Conservation (phyloP, 1,284 basidiomycete species). For the Apiotrichum gracile region DNA sequence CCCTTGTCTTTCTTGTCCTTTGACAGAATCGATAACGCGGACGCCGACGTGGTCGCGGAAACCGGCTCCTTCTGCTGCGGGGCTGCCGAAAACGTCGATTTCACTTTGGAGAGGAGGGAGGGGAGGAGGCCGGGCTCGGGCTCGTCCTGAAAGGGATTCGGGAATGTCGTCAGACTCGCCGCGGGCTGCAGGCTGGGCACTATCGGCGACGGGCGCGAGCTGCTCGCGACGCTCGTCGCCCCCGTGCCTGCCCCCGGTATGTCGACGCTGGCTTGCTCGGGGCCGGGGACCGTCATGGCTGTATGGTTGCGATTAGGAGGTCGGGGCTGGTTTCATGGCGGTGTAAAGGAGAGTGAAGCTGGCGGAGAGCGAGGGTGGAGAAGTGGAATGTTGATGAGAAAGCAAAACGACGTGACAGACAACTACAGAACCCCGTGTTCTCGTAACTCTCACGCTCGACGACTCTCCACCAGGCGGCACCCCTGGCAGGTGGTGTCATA, state of each 20-base stretch:
- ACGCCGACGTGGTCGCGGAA: background rate
- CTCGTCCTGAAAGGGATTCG: constrained; percentile 44
- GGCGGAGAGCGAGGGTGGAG: too few relatives aligned
- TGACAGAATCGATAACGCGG: background rate
- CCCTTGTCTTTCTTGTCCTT: background rate
- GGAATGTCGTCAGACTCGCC: constrained; percentile 40
- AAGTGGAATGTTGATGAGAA: too few relatives aligned
- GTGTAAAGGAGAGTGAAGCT: background rate
- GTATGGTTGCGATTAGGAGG: background rate
- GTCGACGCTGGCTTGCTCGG: constrained; percentile 9
- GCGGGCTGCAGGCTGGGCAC: background rate
- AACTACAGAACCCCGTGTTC: too few relatives aligned
- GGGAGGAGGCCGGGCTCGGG: constrained; percentile 45
- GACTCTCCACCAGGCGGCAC: too few relatives aligned
- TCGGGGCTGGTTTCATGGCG: background rate
- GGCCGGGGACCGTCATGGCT: constrained; percentile 4
- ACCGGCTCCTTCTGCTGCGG: constrained; percentile 4
- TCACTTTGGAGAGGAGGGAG: constrained; percentile 43
- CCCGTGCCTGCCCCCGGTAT: background rate
- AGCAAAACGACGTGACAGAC: too few relatives aligned
- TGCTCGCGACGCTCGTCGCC: background rate
- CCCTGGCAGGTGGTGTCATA: too few relatives aligned
- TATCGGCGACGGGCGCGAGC: background rate
- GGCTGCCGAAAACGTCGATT: constrained; percentile 36
- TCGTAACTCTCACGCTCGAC: too few relatives aligned